Evolutionary conservation across 208 protist genomes (phyloP).

Genomic region (Acanthamoeba triangularis): DNA sequence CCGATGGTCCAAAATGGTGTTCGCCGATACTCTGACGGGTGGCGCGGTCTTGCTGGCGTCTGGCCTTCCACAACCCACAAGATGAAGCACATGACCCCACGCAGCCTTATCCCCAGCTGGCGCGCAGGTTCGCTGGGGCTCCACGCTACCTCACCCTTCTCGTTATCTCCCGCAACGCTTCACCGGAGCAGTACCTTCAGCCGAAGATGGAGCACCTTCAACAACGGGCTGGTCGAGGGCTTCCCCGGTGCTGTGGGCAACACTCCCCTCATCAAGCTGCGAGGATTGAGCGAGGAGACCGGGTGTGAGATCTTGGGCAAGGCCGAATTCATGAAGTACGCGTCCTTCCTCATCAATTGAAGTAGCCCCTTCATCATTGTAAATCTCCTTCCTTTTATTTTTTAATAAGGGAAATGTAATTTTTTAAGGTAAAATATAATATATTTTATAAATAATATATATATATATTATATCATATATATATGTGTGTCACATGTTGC

Average conservation of each 20-base stretch:
- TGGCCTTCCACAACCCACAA: too few species aligned
- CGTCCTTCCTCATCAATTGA: background rate
- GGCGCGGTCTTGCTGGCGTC: background rate
- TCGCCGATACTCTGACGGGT: background rate
- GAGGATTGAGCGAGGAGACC: constrained; percentile 70
- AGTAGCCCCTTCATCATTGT: background rate
- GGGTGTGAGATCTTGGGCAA: constrained; percentile 86
- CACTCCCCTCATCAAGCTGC: constrained; percentile 78
- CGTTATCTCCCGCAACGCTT: too few species aligned
- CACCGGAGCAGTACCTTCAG: background rate
- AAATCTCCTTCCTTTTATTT: background rate
- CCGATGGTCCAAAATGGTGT: background rate
- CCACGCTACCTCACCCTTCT: background rate
- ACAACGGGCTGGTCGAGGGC: constrained; percentile 67
- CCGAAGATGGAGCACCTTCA: constrained; percentile 6
- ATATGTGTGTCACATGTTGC: background rate
- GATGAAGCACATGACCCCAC: background rate
- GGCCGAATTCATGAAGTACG: constrained; percentile 84
- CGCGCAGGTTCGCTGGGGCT: background rate
- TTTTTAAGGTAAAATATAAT: too few species aligned
- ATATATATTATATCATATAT: background rate
- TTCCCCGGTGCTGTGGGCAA: constrained; percentile 78
- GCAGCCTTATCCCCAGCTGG: background rate
- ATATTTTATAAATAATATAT: too few species aligned
- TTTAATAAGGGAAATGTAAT: too few species aligned